Conservation (phyloP, 805 yeast genomes). For the Starmerella bacillaris region DNA sequence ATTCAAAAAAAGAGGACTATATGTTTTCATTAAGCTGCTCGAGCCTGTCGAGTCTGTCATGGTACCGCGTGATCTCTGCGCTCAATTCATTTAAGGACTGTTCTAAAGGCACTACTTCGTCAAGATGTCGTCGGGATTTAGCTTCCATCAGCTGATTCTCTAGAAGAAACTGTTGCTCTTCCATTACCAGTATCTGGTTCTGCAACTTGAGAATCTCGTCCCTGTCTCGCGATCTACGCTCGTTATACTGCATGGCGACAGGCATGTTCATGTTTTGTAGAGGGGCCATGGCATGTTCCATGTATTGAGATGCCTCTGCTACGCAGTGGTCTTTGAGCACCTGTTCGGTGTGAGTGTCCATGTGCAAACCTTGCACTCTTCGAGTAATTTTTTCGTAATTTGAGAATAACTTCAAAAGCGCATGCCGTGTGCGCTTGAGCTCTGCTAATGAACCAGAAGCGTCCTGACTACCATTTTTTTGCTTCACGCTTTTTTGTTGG, state of each 20-base stretch:
- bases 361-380: slow-evolving; percentile 24
- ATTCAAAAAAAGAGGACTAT: no score
- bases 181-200: slow-evolving; percentile 62
- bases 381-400: slow-evolving; percentile 35
- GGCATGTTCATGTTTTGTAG: slow-evolving; percentile 38
- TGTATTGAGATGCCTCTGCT: slow-evolving; percentile 36
- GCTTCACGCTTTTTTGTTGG: no score
- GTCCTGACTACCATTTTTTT: no score
- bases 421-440: slow-evolving; percentile 22
- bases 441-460: neutral
- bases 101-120: slow-evolving; percentile 47
- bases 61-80: slow-evolving; percentile 24
- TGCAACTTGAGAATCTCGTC: slow-evolving; percentile 13
- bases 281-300: slow-evolving; percentile 50
- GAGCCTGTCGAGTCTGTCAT: no score
- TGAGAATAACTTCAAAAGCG: slow-evolving; percentile 33
- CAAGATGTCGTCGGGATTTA: slow-evolving; percentile 53
- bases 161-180: slow-evolving; percentile 65
- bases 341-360: slow-evolving; percentile 28
- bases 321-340: slow-evolving; percentile 38
- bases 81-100: slow-evolving; percentile 41
- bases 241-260: slow-evolving; percentile 16
- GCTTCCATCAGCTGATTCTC: slow-evolving; percentile 44
- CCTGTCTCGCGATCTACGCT: slow-evolving; percentile 11
- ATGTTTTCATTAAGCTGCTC: no score